Percentiles rank a stretch among this genome's conserved stretches.
phyloP scores from a whole-genome alignment of 2,329 filamentous ascomycete species.

The Davidsoniella eucalypti region DNA sequence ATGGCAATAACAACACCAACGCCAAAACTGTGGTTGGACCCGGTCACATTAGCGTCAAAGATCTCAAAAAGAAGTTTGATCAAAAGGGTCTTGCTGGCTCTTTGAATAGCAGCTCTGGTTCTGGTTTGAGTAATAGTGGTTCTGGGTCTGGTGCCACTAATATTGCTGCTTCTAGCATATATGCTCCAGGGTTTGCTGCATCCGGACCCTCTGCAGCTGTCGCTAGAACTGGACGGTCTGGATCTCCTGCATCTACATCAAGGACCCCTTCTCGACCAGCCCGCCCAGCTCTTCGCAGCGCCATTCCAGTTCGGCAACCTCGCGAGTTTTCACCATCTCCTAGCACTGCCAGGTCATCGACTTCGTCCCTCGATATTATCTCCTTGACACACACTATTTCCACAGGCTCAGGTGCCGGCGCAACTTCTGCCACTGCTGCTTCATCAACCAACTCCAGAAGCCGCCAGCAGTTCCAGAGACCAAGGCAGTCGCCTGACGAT shows the following conservation, averaged over 20 bases:
- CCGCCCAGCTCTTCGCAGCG: conserved; percentile 6
- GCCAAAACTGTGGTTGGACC: not conserved
- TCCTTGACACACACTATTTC: not conserved
- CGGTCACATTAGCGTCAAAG: conserved; percentile 46
- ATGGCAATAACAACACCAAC: not conserved
- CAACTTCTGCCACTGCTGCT: not conserved
- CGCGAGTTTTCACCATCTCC: conserved; percentile 11
- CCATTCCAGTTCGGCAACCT: conserved; percentile 10
- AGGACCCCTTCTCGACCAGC: conserved; percentile 5
- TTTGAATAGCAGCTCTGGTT: not conserved
- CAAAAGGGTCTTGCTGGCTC: conserved; percentile 28
- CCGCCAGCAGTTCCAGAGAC: not conserved
- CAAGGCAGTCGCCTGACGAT: conserved; percentile 4
- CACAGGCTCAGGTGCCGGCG: not conserved
- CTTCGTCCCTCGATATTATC: conserved; percentile 9
- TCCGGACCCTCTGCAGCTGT: not conserved
- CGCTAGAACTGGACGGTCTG: not conserved
- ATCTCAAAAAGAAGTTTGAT: conserved; percentile 66
- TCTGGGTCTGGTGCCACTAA: not conserved
- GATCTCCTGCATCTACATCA: not conserved
- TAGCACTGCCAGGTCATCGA: conserved; percentile 4
- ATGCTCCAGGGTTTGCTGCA: not conserved
- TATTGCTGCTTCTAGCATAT: not conserved
- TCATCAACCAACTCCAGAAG: not conserved
- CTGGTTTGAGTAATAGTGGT: not conserved